A percentile compares a stretch with the other conserved stretches of the same genome.
Evolutionary conservation across 148 eudicot species (phyloP).

Genomic region (Silene uniflora): DNA sequence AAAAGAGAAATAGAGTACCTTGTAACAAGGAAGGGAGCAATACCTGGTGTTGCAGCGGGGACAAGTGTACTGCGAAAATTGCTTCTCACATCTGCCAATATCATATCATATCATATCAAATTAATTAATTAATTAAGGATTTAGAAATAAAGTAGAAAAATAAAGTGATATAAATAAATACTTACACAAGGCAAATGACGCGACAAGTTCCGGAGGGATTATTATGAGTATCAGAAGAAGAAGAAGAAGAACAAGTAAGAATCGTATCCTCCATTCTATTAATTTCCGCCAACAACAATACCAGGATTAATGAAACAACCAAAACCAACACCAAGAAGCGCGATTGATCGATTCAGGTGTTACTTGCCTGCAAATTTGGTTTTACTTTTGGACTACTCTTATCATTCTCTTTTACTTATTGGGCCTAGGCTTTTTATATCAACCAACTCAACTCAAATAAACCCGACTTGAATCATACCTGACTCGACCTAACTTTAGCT

Average conservation of each 20-base stretch:
- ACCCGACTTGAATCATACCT: no score
- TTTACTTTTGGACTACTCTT: no score
- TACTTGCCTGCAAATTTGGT: no score
- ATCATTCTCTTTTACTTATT: no score
- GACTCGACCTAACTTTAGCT: no score
- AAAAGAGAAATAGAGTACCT: slow-evolving; percentile 42
- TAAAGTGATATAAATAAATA: neutral
- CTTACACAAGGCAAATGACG: slow-evolving; percentile 61
- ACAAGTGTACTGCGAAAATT: slow-evolving; percentile 87
- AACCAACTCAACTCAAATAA: no score
- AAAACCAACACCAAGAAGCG: no score
- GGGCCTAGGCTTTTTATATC: no score
- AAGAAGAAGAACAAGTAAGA: slow-evolving; percentile 24
- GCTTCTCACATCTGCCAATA: slow-evolving; percentile 75
- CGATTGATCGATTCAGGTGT: no score
- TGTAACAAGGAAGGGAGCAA: slow-evolving; percentile 94
- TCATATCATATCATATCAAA: neutral
- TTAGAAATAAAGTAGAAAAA: neutral
- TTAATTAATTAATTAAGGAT: neutral
- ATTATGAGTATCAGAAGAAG: slow-evolving; percentile 16
- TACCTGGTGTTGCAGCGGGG: slow-evolving; percentile 87
- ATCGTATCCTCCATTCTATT: slow-evolving; percentile 34
- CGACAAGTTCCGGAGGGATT: slow-evolving; percentile 32
- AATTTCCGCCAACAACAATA: neutral
- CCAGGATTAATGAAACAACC: no score